phyloP scores from a whole-genome alignment of 192 early-diverging fungal species.

The Coemansia sp. region DNA sequence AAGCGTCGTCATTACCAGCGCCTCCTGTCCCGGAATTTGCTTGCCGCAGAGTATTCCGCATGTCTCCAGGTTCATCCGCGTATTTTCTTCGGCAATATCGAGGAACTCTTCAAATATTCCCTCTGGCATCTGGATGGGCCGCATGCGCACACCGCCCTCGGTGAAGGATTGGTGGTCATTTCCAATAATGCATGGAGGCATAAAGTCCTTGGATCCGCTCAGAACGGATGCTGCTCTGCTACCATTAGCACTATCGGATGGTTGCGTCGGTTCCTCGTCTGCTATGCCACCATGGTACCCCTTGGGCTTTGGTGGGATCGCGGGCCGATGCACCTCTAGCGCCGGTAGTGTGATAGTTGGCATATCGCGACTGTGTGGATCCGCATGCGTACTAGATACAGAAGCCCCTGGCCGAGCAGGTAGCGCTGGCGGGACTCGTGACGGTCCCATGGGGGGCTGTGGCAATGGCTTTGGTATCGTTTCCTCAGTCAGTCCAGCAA shows the following conservation, averaged over 20 bases:
- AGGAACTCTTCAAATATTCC: conserved; percentile 69
- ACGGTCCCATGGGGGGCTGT: not conserved
- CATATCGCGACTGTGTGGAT: not conserved
- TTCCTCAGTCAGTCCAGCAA: not conserved
- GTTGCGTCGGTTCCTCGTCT: not conserved
- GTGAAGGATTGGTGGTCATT: conserved; percentile 49
- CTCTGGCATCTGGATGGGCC: conserved; percentile 66
- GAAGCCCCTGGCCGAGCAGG: conserved; percentile 21
- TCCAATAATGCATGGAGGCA: conserved; percentile 37
- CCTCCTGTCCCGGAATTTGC: conserved; percentile 56
- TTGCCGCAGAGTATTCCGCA: conserved; percentile 82
- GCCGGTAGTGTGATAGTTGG: conserved; percentile 1
- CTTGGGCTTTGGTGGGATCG: conserved; percentile 46
- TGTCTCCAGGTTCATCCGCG: conserved; percentile 79
- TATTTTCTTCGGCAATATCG: conserved; percentile 70
- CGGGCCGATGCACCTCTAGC: conserved; percentile 5
- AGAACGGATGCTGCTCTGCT: not conserved
- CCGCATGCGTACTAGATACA: not conserved
- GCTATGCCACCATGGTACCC: conserved; percentile 26
- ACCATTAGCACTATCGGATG: not conserved
- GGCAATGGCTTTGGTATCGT: not conserved
- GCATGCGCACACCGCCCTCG: conserved; percentile 63
- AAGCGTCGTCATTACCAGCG: conserved; percentile 64
- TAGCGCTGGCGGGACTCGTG: conserved; percentile 14
- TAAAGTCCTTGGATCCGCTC: conserved; percentile 10